These are phyloP conservation scores for Alliaria petiolata DNA, from an alignment of 345 rosid species.

Conservation along the genomic window DNA sequence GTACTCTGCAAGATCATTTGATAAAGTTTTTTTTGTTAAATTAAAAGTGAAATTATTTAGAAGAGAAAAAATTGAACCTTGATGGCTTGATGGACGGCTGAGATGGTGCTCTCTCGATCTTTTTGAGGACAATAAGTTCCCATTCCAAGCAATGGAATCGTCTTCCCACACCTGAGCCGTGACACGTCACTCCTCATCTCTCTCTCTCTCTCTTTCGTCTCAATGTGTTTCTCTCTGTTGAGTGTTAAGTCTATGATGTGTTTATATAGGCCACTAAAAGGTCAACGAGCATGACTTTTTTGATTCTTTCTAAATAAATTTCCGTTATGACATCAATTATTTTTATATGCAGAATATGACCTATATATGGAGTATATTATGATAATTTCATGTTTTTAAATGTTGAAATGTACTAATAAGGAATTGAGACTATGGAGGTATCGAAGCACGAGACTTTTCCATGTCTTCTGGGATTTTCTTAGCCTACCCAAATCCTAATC, in stretches of 20 bases:
- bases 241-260: conserved; percentile 14
- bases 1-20: too few relatives aligned
- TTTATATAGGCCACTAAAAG: conserved; percentile 28
- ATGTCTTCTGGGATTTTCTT: conserved; percentile 71
- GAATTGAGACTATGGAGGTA: conserved; percentile 22
- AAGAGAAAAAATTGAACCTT: conserved; percentile 42
- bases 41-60: not conserved
- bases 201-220: not conserved
- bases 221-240: not conserved
- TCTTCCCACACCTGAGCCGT: conserved; percentile 55
- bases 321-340: conserved; percentile 25
- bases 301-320: conserved; percentile 7
- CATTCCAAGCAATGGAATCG: conserved; percentile 66
- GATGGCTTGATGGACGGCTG: conserved; percentile 62
- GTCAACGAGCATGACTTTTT: conserved; percentile 48
- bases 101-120: conserved; percentile 42
- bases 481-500: conserved; percentile 37
- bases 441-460: conserved; percentile 67
- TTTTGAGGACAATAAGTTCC: conserved; percentile 66
- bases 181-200: conserved; percentile 46
- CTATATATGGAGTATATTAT: conserved; percentile 4
- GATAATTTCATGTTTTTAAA: not conserved
- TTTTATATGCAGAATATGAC: conserved; percentile 5
- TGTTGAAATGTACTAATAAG: not conserved
- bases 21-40: not conserved